Evolutionary conservation across 306 rosid genomes (phyloP), one percentile per base, ranked within the genome.

Genomic region (Quillaja saponaria): DNA sequence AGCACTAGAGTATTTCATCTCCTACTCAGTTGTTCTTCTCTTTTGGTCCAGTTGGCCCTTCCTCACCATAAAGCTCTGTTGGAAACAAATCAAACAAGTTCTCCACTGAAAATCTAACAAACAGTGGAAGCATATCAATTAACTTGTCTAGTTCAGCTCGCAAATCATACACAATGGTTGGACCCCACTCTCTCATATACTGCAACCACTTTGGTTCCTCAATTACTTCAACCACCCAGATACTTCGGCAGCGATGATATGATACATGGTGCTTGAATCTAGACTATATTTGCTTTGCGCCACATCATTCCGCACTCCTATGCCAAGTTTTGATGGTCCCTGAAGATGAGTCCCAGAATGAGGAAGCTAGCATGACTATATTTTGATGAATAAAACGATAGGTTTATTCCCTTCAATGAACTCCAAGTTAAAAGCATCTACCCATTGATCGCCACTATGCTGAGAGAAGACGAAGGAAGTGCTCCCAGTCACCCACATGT

Each of bases 101-200:
- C 83, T 81, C 96, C 76, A 92, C 73, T 1, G 98, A 88, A 78
- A 88, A 86, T 49, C 92, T 80, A 53, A 92, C 83, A 73, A 86
- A 82, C 37, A 73, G 55, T 8, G 98, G 98, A 60, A 92, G 92
- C 61, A 75, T 49, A 64, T 88, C 82, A 34, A 92, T 68, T 13
- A 92, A 49, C 86, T 84, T 88, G 4, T 88, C 92, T 8, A 92
- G 54, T 54, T 88, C 94, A 0, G 94, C 74, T 14, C 87, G 76
- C 0, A 89, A 83, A 71, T 81, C 80, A 10, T 92, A 88, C 55
- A 77, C 79, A 51, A 88, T 15, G 14, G 94, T 76, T 34, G 98
- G 98, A 76, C 98, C 98, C 98, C 98, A 92, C 67, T 88, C 90
- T 48, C 94, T 82, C 98, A 88, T 92, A 55, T 92, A 92, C 65